Conservation (phyloP, 73 alveolate genomes). For the Strombidium stylifer region DNA sequence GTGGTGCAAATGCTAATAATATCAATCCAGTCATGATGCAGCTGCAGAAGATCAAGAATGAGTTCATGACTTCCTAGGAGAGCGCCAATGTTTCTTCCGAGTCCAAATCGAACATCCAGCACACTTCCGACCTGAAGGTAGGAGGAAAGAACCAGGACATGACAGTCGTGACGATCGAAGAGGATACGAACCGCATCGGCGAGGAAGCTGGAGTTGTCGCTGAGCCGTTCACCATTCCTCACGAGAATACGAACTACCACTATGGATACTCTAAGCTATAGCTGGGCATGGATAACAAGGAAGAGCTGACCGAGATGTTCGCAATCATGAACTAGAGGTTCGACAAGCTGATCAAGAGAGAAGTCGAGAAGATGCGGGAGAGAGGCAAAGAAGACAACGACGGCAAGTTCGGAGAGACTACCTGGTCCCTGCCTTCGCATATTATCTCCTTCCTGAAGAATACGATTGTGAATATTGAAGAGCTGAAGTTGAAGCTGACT, state of each 20-base stretch:
- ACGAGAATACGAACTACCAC: constrained; percentile 22
- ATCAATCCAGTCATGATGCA: no score
- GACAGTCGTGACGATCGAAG: no score
- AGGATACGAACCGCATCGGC: no score
- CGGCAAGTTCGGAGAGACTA: constrained; percentile 3
- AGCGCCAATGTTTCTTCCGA: no score
- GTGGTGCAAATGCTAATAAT: no score
- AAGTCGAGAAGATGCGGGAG: background rate
- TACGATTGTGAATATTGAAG: constrained; percentile 5
- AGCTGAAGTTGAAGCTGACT: background rate
- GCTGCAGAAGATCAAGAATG: background rate
- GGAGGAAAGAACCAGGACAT: no score
- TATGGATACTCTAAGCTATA: constrained; percentile 7
- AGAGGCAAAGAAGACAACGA: background rate
- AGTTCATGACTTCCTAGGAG: no score
- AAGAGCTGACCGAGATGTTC: constrained; percentile 7
- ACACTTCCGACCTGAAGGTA: no score
- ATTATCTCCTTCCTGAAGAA: constrained; percentile 9
- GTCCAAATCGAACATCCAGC: no score
- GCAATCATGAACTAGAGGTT: background rate
- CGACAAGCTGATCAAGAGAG: background rate
- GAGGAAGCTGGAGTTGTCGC: background rate
- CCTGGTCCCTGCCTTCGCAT: constrained; percentile 35
- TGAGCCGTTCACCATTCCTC: background rate
- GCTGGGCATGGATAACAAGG: background rate